These are phyloP conservation scores for Solanum pennellii DNA, from an alignment of 257 asterid species.

Conservation along the genomic window DNA sequence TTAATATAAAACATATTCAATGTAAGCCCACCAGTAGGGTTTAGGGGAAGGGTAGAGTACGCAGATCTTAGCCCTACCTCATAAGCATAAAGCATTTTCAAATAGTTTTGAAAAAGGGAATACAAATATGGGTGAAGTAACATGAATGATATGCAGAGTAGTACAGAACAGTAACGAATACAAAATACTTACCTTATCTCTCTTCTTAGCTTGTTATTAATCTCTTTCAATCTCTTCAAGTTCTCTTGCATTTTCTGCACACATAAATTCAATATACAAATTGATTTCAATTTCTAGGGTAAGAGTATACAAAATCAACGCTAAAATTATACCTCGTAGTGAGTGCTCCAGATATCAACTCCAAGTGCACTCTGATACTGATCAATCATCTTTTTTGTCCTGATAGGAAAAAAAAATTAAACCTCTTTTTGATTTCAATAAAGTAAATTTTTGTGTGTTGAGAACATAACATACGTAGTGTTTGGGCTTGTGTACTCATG, in stretches of 20 bases:
- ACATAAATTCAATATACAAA: background rate
- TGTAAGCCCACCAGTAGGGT: background rate
- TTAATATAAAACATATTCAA: background rate
- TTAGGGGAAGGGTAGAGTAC: background rate
- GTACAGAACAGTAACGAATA: background rate
- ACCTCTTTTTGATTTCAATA: background rate
- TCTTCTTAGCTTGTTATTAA: constrained; percentile 26
- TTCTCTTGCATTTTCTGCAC: constrained; percentile 47
- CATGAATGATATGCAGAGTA: background rate
- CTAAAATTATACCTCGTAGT: constrained; percentile 29
- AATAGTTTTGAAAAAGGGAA: background rate
- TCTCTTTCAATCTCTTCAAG: constrained; percentile 26
- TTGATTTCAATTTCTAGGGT: background rate
- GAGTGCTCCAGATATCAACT: constrained; percentile 50
- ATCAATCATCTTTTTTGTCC: constrained; percentile 29
- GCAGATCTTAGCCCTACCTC: background rate
- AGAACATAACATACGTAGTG: constrained; percentile 29
- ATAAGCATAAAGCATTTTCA: background rate
- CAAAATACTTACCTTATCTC: constrained; percentile 27
- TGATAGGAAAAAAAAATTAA: background rate
- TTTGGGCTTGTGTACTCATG: constrained; percentile 39
- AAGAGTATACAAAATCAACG: background rate
- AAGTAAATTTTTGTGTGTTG: background rate
- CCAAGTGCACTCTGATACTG: constrained; percentile 35
- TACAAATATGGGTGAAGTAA: background rate